Conservation (phyloP, 495 filamentous ascomycete genomes). For the Usnea hakonensis region DNA sequence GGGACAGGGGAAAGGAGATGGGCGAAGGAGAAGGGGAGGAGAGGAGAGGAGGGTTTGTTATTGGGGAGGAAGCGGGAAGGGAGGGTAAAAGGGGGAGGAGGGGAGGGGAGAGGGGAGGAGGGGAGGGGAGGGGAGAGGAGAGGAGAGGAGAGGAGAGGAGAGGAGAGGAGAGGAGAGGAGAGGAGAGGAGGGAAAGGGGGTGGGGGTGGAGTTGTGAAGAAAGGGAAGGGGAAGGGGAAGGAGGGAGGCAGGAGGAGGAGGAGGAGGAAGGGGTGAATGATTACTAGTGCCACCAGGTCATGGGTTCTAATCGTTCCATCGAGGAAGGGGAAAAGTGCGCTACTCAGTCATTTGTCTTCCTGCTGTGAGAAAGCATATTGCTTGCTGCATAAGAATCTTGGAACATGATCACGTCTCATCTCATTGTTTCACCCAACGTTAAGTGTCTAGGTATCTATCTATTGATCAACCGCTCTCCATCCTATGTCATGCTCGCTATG, state of each 20-base stretch:
- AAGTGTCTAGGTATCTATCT: not conserved
- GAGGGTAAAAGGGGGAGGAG: not conserved
- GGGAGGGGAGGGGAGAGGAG: not conserved
- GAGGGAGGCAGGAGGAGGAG: not conserved
- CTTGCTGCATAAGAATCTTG: not conserved
- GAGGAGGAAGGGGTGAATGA: not conserved
- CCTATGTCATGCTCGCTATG: slow-evolving; percentile 3
- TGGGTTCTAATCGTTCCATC: no score
- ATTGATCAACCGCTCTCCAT: not conserved
- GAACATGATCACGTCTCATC: not conserved
- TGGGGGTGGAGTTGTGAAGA: not conserved
- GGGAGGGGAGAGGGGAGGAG: not conserved
- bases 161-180: not conserved
- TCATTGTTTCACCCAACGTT: not conserved
- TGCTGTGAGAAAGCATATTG: not conserved
- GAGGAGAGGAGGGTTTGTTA: not conserved
- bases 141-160: not conserved
- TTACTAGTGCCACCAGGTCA: no score
- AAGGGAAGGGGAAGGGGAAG: not conserved
- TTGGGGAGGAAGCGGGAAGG: not conserved
- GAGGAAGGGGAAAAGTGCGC: not conserved
- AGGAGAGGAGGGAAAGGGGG: not conserved
- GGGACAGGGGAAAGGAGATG: not conserved
- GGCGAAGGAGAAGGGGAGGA: not conserved
- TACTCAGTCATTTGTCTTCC: not conserved